Percentiles rank a stretch among this genome's conserved stretches.
Conservation (phyloP, 2,329 filamentous ascomycete genomes). For the Pochonia chlamydosporia region DNA sequence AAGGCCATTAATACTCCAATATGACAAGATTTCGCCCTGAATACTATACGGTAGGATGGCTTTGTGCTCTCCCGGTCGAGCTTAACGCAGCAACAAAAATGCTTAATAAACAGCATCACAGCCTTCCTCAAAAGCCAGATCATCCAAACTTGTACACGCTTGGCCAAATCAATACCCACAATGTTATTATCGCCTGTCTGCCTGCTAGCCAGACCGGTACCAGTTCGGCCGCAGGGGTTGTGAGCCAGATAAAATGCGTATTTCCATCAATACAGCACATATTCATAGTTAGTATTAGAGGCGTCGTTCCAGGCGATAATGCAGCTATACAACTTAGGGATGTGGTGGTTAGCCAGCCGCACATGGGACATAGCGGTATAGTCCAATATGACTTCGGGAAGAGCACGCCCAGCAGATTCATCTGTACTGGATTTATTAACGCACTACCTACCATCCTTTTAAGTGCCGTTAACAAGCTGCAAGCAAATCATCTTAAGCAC, state of each 20-base stretch:
- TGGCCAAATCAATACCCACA: constrained; percentile 21
- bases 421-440: neutral
- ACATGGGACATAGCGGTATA: constrained; percentile 5
- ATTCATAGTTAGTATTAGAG: constrained; percentile 17
- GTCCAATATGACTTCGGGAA: constrained; percentile 13
- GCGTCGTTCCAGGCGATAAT: constrained; percentile 11
- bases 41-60: constrained; percentile 2
- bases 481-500: neutral
- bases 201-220: constrained; percentile 25
- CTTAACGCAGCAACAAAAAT: neutral
- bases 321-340: constrained; percentile 13
- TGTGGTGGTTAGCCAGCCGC: constrained; percentile 13
- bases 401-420: neutral
- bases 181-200: constrained; percentile 23
- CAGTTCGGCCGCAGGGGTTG: constrained; percentile 22
- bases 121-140: neutral
- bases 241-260: constrained; percentile 21
- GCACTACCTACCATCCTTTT: neutral
- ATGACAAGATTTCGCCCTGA: constrained; percentile 1
- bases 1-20: neutral
- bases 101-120: neutral
- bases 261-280: constrained; percentile 21
- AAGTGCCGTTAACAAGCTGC: neutral
- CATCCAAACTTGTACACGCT: constrained; percentile 16
- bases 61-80: neutral